Conservation (phyloP, 1,284 basidiomycete genomes). For the Trichosporon asahii region DNA sequence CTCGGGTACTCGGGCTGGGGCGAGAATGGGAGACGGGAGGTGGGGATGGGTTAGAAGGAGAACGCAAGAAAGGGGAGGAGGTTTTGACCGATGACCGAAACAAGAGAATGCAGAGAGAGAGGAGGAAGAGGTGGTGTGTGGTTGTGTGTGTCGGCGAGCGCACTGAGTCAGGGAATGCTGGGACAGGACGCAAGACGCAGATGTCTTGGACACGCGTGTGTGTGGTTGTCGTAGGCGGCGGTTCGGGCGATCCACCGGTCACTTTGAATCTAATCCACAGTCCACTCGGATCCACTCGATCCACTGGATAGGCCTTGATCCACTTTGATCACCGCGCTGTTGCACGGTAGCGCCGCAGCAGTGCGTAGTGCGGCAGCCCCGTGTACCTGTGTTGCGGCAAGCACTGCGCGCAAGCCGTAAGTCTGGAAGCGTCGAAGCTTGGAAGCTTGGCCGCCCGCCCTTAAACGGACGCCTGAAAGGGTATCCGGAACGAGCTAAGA, state of each 20-base stretch:
- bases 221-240: conserved; percentile 6
- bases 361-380: no score
- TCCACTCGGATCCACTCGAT: conserved; percentile 6
- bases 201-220: conserved; percentile 5
- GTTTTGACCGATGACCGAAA: not conserved
- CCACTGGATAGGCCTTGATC: not conserved
- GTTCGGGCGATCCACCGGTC: conserved; percentile 2
- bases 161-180: not conserved
- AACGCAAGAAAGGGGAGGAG: not conserved
- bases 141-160: not conserved
- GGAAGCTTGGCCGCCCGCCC: not conserved
- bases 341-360: not conserved
- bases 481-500: not conserved
- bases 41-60: not conserved
- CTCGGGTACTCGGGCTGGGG: not conserved
- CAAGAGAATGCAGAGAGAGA: no score
- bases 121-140: not conserved
- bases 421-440: not conserved
- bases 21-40: not conserved
- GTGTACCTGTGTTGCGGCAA: not conserved
- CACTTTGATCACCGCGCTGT: conserved; percentile 4
- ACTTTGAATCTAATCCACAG: not conserved
- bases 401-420: not conserved
- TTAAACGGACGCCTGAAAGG: not conserved
- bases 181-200: not conserved